Evolutionary conservation across 2,329 filamentous ascomycete genomes (phyloP).

Genomic region (Beauveria varroae): DNA sequence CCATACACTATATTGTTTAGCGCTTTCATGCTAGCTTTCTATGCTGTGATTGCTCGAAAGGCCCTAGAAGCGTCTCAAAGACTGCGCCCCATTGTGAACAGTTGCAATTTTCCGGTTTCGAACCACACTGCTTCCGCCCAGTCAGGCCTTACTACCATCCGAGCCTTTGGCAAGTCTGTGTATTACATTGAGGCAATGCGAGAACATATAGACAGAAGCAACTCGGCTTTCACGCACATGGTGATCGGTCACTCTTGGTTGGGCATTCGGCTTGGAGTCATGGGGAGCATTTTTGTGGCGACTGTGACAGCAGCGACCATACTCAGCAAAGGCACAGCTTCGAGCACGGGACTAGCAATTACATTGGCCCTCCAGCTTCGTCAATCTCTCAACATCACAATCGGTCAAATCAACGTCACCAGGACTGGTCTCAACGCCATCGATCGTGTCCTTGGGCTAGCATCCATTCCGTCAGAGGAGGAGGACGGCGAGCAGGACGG

Average conservation of each 20-base stretch:
- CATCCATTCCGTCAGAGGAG: slow-evolving; percentile 5
- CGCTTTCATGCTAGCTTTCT: neutral
- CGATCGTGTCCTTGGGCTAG: neutral
- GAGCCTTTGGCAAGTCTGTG: slow-evolving; percentile 8
- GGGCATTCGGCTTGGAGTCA: slow-evolving; percentile 1
- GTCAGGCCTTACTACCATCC: slow-evolving; percentile 10
- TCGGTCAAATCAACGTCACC: slow-evolving; percentile 3
- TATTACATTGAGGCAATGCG: slow-evolving; percentile 5
- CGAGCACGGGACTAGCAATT: slow-evolving; percentile 4
- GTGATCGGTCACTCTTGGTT: slow-evolving; percentile 1
- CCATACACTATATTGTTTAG: neutral
- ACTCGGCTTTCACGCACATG: slow-evolving; percentile 1
- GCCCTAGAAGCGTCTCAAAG: neutral
- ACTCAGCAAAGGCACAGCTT: neutral
- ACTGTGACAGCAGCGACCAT: neutral
- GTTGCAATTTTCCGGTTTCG: neutral
- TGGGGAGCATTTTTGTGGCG: slow-evolving; percentile 6
- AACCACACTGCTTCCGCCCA: slow-evolving; percentile 5
- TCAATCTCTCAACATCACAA: neutral
- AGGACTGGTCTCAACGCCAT: slow-evolving; percentile 5
- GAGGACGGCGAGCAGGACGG: neutral
- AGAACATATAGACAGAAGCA: slow-evolving; percentile 1
- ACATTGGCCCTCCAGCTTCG: slow-evolving; percentile 8
- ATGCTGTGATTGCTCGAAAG: neutral
- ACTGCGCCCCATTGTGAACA: slow-evolving; percentile 2